Percentiles rank a stretch among this genome's conserved stretches.
Conservation (phyloP, 2,329 filamentous ascomycete genomes). For the Calonectria pseudoturangicola region DNA sequence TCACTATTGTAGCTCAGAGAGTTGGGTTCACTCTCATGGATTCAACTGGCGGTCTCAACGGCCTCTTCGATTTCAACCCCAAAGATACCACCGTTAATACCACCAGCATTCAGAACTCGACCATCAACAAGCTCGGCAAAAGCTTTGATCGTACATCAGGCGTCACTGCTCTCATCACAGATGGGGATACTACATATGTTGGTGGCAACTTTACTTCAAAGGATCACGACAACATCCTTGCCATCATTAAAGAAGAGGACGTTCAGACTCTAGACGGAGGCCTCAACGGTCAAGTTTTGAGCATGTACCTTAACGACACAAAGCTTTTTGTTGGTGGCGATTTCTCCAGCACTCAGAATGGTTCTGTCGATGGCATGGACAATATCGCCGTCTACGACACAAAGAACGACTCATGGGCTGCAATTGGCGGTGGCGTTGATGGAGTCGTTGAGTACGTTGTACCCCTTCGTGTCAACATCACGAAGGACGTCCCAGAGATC, state of each 20-base stretch:
- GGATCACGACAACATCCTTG: slow-evolving; percentile 84
- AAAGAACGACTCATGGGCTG: slow-evolving; percentile 80
- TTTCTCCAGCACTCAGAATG: slow-evolving; percentile 84
- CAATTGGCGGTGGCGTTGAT: slow-evolving; percentile 90
- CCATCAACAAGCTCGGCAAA: slow-evolving; percentile 84
- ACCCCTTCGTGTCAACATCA: slow-evolving; percentile 86
- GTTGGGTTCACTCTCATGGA: slow-evolving; percentile 85
- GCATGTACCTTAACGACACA: slow-evolving; percentile 80
- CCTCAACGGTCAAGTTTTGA: slow-evolving; percentile 85
- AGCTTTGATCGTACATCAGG: slow-evolving; percentile 80
- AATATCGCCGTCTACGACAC: slow-evolving; percentile 87
- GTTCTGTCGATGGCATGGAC: slow-evolving; percentile 78
- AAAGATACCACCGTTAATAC: slow-evolving; percentile 69
- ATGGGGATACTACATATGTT: slow-evolving; percentile 81
- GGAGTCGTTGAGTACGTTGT: slow-evolving; percentile 85
- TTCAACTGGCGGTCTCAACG: slow-evolving; percentile 88
- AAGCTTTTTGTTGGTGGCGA: slow-evolving; percentile 88
- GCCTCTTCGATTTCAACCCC: slow-evolving; percentile 92
- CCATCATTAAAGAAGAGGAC: slow-evolving; percentile 78
- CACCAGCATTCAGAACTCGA: slow-evolving; percentile 80
- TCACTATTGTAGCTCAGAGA: slow-evolving; percentile 92
- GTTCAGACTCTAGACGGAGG: slow-evolving; percentile 81
- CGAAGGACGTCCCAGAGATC: slow-evolving; percentile 78
- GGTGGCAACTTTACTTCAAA: slow-evolving; percentile 88
- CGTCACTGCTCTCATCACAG: slow-evolving; percentile 80